phyloP scores from a whole-genome alignment of 805 yeast genomes.

The Saturnispora silvae region DNA sequence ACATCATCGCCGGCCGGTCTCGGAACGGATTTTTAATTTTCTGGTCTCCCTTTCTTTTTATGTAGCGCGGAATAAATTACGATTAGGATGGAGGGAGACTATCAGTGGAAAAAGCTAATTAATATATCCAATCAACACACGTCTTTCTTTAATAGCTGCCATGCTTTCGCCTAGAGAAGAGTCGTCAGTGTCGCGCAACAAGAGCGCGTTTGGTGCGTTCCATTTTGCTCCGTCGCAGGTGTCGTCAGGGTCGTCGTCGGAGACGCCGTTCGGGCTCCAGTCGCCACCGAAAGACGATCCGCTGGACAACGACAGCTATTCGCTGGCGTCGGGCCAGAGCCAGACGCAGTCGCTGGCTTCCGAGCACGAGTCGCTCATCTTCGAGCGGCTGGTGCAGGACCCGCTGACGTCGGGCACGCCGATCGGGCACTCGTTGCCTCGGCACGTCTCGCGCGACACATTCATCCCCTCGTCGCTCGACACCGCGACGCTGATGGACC shows the following conservation, averaged over 20 bases:
- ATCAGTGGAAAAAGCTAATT: background rate
- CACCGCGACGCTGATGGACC: constrained; percentile 33
- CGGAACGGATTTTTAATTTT: too few relatives aligned
- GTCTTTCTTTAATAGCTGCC: background rate
- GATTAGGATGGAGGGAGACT: too few relatives aligned
- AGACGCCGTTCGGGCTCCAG: constrained; percentile 4
- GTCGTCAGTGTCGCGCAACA: background rate
- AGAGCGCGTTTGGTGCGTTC: background rate
- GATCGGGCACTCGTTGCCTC: constrained; percentile 23
- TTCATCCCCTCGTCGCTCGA: constrained; percentile 48
- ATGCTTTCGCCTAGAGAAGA: constrained; percentile 3
- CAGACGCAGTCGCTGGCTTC: constrained; percentile 8
- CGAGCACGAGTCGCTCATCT: constrained; percentile 38
- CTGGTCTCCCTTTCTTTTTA: too few relatives aligned
- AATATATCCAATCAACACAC: background rate
- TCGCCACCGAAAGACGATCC: constrained; percentile 15
- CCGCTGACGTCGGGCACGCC: constrained; percentile 29
- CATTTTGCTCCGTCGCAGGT: constrained; percentile 1
- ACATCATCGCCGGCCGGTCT: too few relatives aligned
- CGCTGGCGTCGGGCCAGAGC: constrained; percentile 4
- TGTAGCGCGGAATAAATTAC: too few relatives aligned
- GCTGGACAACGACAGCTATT: constrained; percentile 9
- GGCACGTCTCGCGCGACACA: constrained; percentile 37
- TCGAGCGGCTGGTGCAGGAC: constrained; percentile 59
- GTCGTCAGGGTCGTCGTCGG: background rate